Evolutionary conservation across 805 yeast genomes (phyloP).

Genomic region (Monosporozyma aquatica): DNA sequence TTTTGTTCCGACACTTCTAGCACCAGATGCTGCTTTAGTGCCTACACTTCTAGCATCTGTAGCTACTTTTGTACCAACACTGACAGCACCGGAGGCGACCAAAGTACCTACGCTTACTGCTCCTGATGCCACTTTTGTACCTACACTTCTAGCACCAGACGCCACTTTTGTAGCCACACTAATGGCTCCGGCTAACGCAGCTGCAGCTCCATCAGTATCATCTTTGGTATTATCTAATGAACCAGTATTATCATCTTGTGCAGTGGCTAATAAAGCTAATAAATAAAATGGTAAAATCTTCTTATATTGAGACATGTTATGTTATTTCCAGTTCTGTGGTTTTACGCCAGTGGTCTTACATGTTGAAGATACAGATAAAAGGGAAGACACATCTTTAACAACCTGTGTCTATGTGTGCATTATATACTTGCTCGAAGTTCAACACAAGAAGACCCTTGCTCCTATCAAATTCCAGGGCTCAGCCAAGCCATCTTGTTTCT

Average conservation of each 20-base stretch:
- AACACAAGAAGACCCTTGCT: no score
- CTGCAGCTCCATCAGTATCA: neutral
- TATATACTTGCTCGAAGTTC: no score
- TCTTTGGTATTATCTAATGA: neutral
- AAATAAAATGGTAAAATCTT: neutral
- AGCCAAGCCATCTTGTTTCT: constrained; percentile 1
- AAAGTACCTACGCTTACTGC: neutral
- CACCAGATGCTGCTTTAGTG: constrained; percentile 1
- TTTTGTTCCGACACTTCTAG: neutral
- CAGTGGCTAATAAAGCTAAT: neutral
- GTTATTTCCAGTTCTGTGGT: no score
- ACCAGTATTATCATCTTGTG: neutral
- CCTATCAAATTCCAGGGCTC: neutral
- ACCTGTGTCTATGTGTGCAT: neutral
- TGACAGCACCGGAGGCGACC: neutral
- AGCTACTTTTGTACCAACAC: neutral
- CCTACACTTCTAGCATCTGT: neutral
- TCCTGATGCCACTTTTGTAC: neutral
- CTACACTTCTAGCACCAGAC: neutral
- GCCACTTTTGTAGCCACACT: neutral
- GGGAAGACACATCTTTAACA: no score
- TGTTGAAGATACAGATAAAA: no score
- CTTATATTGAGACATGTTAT: neutral
- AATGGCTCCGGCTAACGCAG: constrained; percentile 1
- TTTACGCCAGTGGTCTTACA: neutral